phyloP scores from a whole-genome alignment of 345 rosid genomes.

The Syzygium oleosum region DNA sequence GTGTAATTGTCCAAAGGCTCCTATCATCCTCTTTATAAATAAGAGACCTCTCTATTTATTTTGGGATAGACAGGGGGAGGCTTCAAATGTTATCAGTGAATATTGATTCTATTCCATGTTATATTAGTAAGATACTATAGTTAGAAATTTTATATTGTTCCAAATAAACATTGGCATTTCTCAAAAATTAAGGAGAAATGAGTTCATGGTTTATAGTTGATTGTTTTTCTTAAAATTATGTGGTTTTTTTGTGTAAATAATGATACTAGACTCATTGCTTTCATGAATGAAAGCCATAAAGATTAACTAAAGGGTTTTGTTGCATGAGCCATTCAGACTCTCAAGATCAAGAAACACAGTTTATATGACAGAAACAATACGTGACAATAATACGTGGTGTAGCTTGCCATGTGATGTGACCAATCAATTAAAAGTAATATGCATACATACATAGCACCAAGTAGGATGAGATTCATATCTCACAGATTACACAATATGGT shows the following conservation, averaged over 20 bases:
- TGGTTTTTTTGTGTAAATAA: neutral
- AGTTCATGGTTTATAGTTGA: neutral
- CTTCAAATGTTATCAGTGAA: neutral
- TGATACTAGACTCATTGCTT: neutral
- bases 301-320: neutral
- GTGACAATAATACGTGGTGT: accelerated
- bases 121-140: neutral
- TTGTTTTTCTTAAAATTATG: neutral
- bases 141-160: neutral
- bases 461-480: neutral
- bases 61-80: neutral
- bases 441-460: neutral
- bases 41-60: neutral
- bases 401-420: neutral
- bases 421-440: neutral
- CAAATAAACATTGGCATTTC: neutral
- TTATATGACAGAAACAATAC: neutral
- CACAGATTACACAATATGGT: neutral
- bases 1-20: neutral
- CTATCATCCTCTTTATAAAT: neutral
- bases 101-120: neutral
- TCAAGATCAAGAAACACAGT: neutral
- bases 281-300: neutral
- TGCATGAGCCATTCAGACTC: neutral
- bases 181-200: neutral